These are phyloP conservation scores for Phlyctochytrium bullatum DNA, from an alignment of 192 early-diverging fungal species.

Conservation along the genomic window DNA sequence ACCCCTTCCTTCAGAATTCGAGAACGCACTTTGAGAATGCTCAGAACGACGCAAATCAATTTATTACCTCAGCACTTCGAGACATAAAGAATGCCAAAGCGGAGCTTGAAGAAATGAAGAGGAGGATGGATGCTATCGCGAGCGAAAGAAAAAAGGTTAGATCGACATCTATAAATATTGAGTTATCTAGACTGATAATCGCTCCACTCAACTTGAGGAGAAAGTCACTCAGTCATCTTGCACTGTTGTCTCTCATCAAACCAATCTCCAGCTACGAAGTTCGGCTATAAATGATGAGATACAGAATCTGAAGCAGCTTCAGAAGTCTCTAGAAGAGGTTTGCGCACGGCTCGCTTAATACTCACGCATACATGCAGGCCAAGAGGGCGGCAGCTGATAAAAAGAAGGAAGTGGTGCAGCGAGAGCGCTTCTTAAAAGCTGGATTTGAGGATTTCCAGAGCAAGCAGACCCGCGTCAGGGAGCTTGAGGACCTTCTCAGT, in stretches of 20 bases:
- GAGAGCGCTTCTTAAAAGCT: conserved; percentile 31
- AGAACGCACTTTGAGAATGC: too few relatives aligned
- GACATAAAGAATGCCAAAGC: neutral
- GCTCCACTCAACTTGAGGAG: too few relatives aligned
- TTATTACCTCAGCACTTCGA: neutral
- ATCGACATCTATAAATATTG: too few relatives aligned
- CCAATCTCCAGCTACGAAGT: conserved; percentile 80
- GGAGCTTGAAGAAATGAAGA: neutral
- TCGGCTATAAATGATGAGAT: conserved; percentile 76
- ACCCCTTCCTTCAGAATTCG: too few relatives aligned
- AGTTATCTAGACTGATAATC: too few relatives aligned
- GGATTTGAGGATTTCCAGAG: conserved; percentile 52
- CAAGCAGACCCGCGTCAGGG: conserved; percentile 56
- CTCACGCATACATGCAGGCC: too few relatives aligned
- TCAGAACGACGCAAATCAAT: neutral
- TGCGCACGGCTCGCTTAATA: too few relatives aligned
- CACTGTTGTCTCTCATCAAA: conserved; percentile 31
- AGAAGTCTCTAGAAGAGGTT: conserved; percentile 10
- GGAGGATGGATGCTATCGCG: neutral
- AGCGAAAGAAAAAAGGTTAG: conserved; percentile 26
- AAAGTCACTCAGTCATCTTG: neutral
- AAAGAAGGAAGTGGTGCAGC: neutral
- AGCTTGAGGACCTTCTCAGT: conserved; percentile 81
- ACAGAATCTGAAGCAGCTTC: neutral
- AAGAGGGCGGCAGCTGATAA: neutral